Percentiles rank a stretch among this genome's conserved stretches.
These are phyloP conservation scores for Quercus engelmannii DNA, from an alignment of 306 rosid genomes.

Conservation along the genomic window DNA sequence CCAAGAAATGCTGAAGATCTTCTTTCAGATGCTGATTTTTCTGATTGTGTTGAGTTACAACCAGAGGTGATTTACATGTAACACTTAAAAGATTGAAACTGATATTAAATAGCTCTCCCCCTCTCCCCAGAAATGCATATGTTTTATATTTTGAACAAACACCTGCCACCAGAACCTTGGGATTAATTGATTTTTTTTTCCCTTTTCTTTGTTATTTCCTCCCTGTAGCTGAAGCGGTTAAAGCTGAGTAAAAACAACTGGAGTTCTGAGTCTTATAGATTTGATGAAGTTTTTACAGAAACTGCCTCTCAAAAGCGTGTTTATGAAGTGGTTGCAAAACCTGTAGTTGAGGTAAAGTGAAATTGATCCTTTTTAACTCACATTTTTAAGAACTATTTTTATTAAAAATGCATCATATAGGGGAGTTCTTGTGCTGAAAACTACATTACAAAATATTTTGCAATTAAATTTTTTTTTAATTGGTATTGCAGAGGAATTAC, in stretches of 20 bases:
- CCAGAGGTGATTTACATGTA: slow-evolving; percentile 48
- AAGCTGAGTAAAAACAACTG: slow-evolving; percentile 67
- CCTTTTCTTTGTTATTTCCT: neutral
- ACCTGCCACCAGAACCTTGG: neutral
- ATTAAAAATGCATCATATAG: neutral
- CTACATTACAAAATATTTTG: neutral
- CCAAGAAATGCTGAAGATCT: slow-evolving; percentile 55
- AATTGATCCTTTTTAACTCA: neutral
- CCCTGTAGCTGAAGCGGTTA: slow-evolving; percentile 53
- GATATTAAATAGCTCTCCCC: neutral
- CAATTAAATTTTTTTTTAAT: neutral
- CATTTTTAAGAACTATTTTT: slow-evolving; percentile 11
- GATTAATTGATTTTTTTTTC: neutral
- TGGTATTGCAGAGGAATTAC: neutral
- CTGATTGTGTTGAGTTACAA: slow-evolving; percentile 55
- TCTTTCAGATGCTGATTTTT: slow-evolving; percentile 50
- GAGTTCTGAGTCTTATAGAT: slow-evolving; percentile 60
- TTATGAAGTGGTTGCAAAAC: slow-evolving; percentile 66
- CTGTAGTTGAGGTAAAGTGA: slow-evolving; percentile 61
- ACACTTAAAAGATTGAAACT: neutral
- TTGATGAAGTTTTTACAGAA: slow-evolving; percentile 64
- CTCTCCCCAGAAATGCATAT: neutral
- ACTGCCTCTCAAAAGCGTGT: slow-evolving; percentile 64
- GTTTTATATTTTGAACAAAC: neutral
- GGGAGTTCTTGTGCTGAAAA: neutral